Conservation (phyloP, 768 basidiomycete genomes). For the Lactarius deliciosus region DNA sequence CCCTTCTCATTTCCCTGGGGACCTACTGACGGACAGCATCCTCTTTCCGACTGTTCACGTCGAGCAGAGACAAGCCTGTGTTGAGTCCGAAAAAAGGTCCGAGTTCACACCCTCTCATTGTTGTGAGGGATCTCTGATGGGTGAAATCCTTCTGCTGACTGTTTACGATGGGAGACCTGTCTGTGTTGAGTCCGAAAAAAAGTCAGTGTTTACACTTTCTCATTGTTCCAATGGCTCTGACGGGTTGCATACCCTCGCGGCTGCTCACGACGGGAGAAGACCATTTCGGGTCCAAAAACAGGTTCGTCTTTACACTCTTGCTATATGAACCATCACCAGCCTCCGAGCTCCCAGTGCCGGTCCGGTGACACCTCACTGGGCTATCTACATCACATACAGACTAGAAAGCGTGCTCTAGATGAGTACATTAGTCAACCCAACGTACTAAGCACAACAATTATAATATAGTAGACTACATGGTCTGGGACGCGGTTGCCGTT, state of each 20-base stretch:
- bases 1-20: no score
- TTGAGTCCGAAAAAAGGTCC: constrained; percentile 6
- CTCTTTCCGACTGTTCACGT: not conserved
- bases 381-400: no score
- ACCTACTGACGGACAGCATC: not conserved
- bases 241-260: not conserved
- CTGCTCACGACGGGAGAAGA: not conserved
- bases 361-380: no score
- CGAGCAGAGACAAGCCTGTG: not conserved
- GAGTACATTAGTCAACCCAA: no score
- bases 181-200: constrained; percentile 6
- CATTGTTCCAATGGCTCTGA: not conserved
- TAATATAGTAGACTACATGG: no score
- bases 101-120: not conserved
- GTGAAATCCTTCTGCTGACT: not conserved
- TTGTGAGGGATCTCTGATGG: not conserved
- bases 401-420: no score
- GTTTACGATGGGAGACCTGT: not conserved
- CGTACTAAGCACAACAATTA: no score
- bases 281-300: not conserved
- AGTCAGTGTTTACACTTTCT: not conserved
- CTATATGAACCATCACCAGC: no score
- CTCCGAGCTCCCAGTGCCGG: no score
- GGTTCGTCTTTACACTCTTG: not conserved
- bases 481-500: no score